Evolutionary conservation across 148 eudicot genomes (phyloP).

Genomic region (Vaccinium darrowii): DNA sequence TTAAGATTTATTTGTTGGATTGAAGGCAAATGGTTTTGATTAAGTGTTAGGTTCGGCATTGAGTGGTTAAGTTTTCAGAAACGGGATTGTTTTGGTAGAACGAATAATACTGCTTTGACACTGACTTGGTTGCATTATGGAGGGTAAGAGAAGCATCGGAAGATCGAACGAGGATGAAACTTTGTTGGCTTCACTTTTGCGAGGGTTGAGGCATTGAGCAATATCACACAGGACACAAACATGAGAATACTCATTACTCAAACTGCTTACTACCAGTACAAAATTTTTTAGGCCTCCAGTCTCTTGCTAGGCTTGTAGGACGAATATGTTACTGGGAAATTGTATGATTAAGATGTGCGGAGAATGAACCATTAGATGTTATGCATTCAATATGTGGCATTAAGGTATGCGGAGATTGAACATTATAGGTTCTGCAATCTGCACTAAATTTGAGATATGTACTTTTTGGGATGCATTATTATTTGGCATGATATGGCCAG

Average conservation of each 20-base stretch:
- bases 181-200: neutral
- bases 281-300: neutral
- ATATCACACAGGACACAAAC: neutral
- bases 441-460: neutral
- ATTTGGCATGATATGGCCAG: neutral
- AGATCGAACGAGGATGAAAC: neutral
- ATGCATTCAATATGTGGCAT: neutral
- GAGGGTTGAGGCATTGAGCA: neutral
- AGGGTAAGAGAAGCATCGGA: neutral
- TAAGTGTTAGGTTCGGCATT: neutral
- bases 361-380: neutral
- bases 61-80: neutral
- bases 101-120: neutral
- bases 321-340: neutral
- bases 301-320: neutral
- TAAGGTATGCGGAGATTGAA: neutral
- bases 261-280: neutral
- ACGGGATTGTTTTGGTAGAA: neutral
- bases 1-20: neutral
- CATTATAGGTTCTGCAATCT: neutral
- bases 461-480: neutral
- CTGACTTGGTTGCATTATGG: conserved; percentile 4
- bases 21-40: neutral
- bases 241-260: neutral
- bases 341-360: neutral